Percentiles rank a stretch among this genome's conserved stretches.
Conservation (phyloP, 306 rosid species). For the Gastrolobium bilobum region DNA sequence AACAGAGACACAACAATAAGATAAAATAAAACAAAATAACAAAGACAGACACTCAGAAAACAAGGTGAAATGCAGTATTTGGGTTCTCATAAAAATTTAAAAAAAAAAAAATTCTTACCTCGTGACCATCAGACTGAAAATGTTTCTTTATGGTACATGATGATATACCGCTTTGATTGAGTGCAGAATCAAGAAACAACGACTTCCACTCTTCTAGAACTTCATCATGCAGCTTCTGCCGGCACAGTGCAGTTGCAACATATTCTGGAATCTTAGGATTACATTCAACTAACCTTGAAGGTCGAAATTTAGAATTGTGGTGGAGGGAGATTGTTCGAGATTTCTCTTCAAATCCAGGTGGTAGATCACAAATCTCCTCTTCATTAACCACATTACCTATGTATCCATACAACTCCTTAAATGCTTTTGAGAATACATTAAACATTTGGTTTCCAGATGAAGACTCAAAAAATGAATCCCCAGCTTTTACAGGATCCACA, state of each 20-base stretch:
- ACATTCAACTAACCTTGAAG: slow-evolving; percentile 63
- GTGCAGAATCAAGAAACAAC: slow-evolving; percentile 51
- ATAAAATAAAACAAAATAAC: slow-evolving; percentile 41
- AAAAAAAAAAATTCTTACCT: slow-evolving; percentile 60
- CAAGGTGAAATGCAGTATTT: slow-evolving; percentile 25
- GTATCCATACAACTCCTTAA: slow-evolving; percentile 62
- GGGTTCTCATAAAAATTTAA: slow-evolving; percentile 36
- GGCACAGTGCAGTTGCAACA: slow-evolving; percentile 77
- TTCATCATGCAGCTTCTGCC: slow-evolving; percentile 81
- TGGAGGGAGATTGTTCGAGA: slow-evolving; percentile 44
- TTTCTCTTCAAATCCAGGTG: slow-evolving; percentile 71
- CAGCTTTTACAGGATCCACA: slow-evolving; percentile 39
- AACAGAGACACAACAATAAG: slow-evolving; percentile 17
- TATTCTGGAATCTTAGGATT: slow-evolving; percentile 79
- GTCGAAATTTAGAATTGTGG: slow-evolving; percentile 59
- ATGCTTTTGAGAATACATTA: slow-evolving; percentile 62
- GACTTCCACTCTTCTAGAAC: slow-evolving; percentile 76
- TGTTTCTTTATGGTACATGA: slow-evolving; percentile 60
- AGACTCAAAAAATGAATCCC: slow-evolving; percentile 46
- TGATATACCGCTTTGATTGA: slow-evolving; percentile 57
- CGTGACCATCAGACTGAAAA: slow-evolving; percentile 45
- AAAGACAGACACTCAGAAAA: slow-evolving; percentile 30
- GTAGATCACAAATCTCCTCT: slow-evolving; percentile 65
- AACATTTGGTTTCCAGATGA: slow-evolving; percentile 58
- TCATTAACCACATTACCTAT: slow-evolving; percentile 51